These are phyloP conservation scores for Yarrowia phangngaensis DNA, from an alignment of 805 yeast species.

Conservation along the genomic window DNA sequence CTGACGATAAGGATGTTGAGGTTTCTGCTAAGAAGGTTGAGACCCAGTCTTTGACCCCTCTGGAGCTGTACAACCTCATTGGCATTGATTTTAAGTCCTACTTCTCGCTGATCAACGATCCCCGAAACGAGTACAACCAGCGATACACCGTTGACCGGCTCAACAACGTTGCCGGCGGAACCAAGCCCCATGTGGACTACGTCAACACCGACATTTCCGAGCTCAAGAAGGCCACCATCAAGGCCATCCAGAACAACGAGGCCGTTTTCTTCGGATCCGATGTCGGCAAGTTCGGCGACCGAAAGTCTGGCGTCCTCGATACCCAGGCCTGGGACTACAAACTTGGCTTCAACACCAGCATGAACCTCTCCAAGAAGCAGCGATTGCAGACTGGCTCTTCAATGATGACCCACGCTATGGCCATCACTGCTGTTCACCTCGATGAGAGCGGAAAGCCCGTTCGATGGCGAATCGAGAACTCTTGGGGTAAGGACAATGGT, in stretches of 20 bases:
- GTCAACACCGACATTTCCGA: conserved; percentile 60
- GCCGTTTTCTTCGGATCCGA: conserved; percentile 87
- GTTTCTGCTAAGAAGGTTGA: conserved; percentile 40
- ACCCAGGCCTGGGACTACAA: conserved; percentile 63
- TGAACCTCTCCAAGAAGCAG: conserved; percentile 57
- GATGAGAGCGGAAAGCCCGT: conserved; percentile 58
- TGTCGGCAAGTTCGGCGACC: conserved; percentile 73
- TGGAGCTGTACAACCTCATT: conserved; percentile 53
- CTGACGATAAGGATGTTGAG: conserved; percentile 36
- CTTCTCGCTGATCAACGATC: conserved; percentile 75
- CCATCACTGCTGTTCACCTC: conserved; percentile 73
- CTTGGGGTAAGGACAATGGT: conserved; percentile 74
- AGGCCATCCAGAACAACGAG: conserved; percentile 65
- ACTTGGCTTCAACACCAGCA: conserved; percentile 41
- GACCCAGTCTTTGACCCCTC: conserved; percentile 50
- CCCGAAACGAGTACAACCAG: conserved; percentile 64
- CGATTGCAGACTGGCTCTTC: conserved; percentile 68
- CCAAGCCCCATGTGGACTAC: conserved; percentile 52
- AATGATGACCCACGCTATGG: conserved; percentile 88
- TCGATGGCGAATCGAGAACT: conserved; percentile 71
- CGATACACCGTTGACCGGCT: conserved; percentile 68
- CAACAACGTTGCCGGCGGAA: conserved; percentile 65
- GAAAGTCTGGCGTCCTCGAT: conserved; percentile 67
- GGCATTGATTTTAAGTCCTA: conserved; percentile 49
- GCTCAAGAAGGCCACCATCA: conserved; percentile 58